Evolutionary conservation across 345 rosid genomes (phyloP), one percentile per base, ranked within the genome.

Genomic region (Brassica napus): DNA sequence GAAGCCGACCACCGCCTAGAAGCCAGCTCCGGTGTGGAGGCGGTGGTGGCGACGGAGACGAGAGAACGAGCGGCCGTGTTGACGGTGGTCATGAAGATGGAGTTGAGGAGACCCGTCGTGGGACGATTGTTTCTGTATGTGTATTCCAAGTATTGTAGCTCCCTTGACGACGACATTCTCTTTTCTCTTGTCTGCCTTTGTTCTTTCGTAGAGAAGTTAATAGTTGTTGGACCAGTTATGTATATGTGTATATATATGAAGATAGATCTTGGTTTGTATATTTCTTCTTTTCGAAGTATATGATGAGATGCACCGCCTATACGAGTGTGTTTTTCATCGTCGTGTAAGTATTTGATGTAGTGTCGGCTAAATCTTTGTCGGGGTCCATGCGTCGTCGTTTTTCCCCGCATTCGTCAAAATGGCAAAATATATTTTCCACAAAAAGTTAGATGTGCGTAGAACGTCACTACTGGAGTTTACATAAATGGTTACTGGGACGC

Each of bases 51-150:
- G 1, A 87, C 86, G 26, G 91, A 85, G 63, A 87, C 88, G 2
- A 88, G 89, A 8, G 90, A 81, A 61, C 82, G 88, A 7, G 89
- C 85, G 0, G 94, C 97, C 34, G 76, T 75, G 86, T 87, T 90
- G 68, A 87, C 85, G 4, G 91, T 89, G 54, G 90, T 84, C 86
- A 84, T 89, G 88, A 91, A 88, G 67, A 89, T 72, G 35, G 86
- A 80, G 84, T 86, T 85, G 72, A 89, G 65, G 65, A 89, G 79
- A 57, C 84, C 73, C 6, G 92, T 81, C 26, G 83, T 76, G 24
- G 83, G 83, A 58, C 80, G 83, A 39, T 81, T 81, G 83, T 81
- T 81, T 4, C 83, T 76, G 65, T 81, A 81, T 4, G 80, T 81
- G 69, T 65, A 59, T 49, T 81, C 80, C 67, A 81, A 71, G 73